Conservation (phyloP, 2,329 filamentous ascomycete species). For the Stagonosporopsis vannaccii region DNA sequence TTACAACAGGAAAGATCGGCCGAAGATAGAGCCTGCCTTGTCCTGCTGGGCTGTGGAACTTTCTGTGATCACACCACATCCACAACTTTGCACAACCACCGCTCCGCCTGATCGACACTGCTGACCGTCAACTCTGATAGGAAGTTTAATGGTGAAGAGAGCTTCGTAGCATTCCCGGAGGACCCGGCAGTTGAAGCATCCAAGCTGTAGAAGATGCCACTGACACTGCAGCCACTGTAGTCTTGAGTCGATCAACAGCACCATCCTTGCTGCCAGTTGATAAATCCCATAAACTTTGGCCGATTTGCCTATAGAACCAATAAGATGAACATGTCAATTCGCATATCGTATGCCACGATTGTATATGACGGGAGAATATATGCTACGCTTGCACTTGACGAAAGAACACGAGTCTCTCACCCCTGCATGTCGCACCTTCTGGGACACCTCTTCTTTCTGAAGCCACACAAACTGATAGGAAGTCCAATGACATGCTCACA, state of each 20-base stretch:
- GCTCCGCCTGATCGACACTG: neutral
- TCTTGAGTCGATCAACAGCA: neutral
- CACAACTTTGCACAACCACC: constrained; percentile 4
- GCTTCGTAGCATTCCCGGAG: constrained; percentile 42
- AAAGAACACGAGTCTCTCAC: neutral
- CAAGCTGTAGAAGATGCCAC: constrained; percentile 30
- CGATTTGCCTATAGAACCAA: neutral
- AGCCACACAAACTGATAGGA: neutral
- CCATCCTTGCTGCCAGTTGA: neutral
- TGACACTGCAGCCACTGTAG: neutral
- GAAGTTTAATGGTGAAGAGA: constrained; percentile 49
- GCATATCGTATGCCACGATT: neutral
- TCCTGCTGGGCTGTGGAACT: constrained; percentile 3
- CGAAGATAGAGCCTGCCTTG: constrained; percentile 6
- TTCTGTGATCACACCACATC: neutral
- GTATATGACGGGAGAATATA: neutral
- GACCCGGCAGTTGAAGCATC: constrained; percentile 24
- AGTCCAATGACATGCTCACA: neutral
- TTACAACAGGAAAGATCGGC: constrained; percentile 21
- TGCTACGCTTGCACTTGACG: neutral
- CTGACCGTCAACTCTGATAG: constrained; percentile 21
- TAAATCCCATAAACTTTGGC: neutral
- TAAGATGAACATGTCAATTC: neutral
- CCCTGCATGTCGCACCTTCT: constrained; percentile 6
- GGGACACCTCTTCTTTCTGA: neutral